Evolutionary conservation across 768 basidiomycete genomes (phyloP).

Genomic region (Podaxis pistillaris): DNA sequence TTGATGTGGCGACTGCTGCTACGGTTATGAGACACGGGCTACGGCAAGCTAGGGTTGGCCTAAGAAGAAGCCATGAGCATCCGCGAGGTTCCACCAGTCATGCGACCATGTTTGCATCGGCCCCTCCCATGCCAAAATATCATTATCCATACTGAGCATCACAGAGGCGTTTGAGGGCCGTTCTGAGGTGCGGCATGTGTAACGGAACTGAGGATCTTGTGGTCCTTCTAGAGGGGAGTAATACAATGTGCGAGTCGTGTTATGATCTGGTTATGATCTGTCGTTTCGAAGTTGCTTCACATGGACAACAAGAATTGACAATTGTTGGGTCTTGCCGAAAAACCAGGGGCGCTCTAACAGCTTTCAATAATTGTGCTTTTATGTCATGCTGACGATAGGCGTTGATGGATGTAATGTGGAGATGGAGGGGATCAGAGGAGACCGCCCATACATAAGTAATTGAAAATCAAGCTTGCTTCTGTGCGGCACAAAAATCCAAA

Average conservation of each 20-base stretch:
- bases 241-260: no score
- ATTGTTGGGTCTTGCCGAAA: background rate
- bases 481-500: background rate
- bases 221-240: background rate
- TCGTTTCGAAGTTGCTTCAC: background rate
- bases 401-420: background rate
- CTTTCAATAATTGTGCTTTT: background rate
- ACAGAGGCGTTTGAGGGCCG: background rate
- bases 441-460: background rate
- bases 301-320: background rate
- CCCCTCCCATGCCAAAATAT: conserved; percentile 2
- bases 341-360: background rate
- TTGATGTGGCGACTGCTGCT: background rate
- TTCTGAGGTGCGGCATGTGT: background rate
- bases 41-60: background rate
- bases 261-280: no score
- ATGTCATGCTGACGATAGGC: background rate
- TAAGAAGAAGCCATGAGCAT: background rate
- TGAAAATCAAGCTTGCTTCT: background rate
- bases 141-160: background rate
- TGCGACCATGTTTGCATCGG: background rate
- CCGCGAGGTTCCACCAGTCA: background rate
- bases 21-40: background rate
- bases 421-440: no score
- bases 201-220: background rate